Percentiles rank a stretch among this genome's conserved stretches.
These are phyloP conservation scores for Garcia nutans DNA, from an alignment of 345 rosid species.

Conservation along the genomic window DNA sequence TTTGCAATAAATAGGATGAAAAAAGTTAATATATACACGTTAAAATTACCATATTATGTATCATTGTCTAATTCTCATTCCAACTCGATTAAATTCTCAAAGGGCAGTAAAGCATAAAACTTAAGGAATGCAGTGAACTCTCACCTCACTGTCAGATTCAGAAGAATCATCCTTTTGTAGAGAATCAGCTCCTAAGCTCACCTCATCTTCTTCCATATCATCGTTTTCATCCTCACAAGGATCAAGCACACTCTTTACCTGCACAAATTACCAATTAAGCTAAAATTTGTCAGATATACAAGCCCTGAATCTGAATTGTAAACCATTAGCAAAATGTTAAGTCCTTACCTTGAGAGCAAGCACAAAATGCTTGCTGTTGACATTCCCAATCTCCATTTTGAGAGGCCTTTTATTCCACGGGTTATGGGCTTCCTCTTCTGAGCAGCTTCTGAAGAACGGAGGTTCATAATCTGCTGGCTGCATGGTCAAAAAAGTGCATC, in stretches of 20 bases:
- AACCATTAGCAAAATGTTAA: constrained; percentile 8
- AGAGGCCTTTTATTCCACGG: constrained; percentile 86
- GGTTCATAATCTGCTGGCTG: constrained; percentile 96
- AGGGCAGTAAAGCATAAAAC: constrained; percentile 3
- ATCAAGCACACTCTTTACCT: constrained; percentile 98
- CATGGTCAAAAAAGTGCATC: constrained; percentile 17
- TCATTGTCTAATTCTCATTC: constrained; percentile 4
- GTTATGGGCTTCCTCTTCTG: constrained; percentile 77
- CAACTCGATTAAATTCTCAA: background rate
- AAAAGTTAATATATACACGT: background rate
- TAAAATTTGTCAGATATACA: constrained; percentile 7
- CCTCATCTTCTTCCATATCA: constrained; percentile 69
- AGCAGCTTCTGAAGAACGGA: constrained; percentile 86
- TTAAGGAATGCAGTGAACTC: constrained; percentile 13
- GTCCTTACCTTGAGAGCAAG: constrained; percentile 71
- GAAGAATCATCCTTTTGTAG: constrained; percentile 55
- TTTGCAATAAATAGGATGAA: constrained; percentile 13
- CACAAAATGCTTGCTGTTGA: constrained; percentile 92
- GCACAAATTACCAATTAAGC: constrained; percentile 20
- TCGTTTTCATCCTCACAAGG: constrained; percentile 90
- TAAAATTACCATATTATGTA: background rate
- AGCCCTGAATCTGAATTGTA: constrained; percentile 8
- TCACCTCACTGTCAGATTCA: constrained; percentile 85
- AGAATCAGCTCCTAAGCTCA: constrained; percentile 65
- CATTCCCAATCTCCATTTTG: constrained; percentile 94